Base-by-base conservation (phyloP, 768 basidiomycete genomes). In the Saitozyma podzolica region DNA sequence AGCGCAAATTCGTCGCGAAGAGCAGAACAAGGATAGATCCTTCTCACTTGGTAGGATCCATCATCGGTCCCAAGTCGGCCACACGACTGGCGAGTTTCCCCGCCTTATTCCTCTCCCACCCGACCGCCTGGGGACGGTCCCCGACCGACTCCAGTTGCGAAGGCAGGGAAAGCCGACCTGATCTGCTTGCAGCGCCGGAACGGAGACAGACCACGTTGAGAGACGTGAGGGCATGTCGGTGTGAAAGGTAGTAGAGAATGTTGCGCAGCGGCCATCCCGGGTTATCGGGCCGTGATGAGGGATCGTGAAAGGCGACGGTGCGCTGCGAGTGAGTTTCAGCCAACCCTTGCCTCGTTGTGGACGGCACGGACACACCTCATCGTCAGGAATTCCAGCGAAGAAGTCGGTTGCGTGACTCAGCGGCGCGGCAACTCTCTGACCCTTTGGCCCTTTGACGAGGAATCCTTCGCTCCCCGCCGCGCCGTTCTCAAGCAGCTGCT, bases 201-300 rank as follows among this genome's bases (percentile, higher is more conserved):
- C 92, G 84, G 86, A 92, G 91, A 69, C 88, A 87, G 42, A 95
- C 82, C 8, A 97, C 82, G 20, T 84, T 85, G 4, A 94, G 50
- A 0, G 48, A 17, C 13, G 49, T 43, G 50, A 78, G 65, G 0
- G 85, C 85, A 72, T 90, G 84, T 11, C 85, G 75, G 41, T 84
- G 83, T 29, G 84, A 83, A 13, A 97, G 86, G 78, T 89, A 93
- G 14, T 89, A 85, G 9, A 98, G 88, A 63, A 94, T 84, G 75
- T 97, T 98, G 50, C 95, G 89, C 7, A 97, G 84, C 0, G 93
- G 91, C 95, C 95, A 95, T 16, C 91, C 93, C 0, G 89, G 90
- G 62, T 88, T 87, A 5, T 84, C 75, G 0, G 85, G 81, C 50
- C 86, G 82, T 0, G 92, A 87, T 0, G 93, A 96, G 4, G 95